phyloP scores from a whole-genome alignment of 805 yeast genomes.

The Saccharomycopsis microspora region DNA sequence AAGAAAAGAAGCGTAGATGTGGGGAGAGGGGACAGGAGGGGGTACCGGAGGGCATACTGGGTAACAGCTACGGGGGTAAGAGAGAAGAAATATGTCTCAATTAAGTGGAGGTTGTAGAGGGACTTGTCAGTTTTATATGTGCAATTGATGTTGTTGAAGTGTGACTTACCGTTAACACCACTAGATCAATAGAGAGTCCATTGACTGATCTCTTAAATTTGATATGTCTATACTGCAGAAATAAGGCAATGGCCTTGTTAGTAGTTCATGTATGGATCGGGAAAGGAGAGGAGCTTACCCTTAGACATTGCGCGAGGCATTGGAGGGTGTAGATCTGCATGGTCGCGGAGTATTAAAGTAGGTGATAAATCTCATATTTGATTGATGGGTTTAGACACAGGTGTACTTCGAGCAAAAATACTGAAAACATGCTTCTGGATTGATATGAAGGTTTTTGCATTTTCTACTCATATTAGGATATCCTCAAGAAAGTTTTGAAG shows the following conservation, averaged over 20 bases:
- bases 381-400: too few species aligned
- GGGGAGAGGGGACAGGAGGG: neutral
- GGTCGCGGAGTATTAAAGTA: too few species aligned
- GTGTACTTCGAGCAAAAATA: too few species aligned
- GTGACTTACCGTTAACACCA: constrained; percentile 1
- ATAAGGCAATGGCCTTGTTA: neutral
- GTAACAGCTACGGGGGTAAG: neutral
- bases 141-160: neutral
- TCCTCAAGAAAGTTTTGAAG: too few species aligned
- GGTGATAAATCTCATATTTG: too few species aligned
- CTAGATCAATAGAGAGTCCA: constrained; percentile 4
- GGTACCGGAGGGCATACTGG: neutral
- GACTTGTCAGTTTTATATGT: neutral
- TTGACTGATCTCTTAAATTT: neutral
- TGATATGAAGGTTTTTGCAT: too few species aligned
- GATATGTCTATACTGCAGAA: neutral
- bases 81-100: neutral
- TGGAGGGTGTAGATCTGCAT: too few species aligned
- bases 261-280: too few species aligned
- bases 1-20: neutral
- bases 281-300: too few species aligned
- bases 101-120: neutral
- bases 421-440: too few species aligned
- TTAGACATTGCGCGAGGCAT: too few species aligned
- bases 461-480: too few species aligned